phyloP scores from a whole-genome alignment of 2,329 filamentous ascomycete species.

The Mycogone perniciosa region DNA sequence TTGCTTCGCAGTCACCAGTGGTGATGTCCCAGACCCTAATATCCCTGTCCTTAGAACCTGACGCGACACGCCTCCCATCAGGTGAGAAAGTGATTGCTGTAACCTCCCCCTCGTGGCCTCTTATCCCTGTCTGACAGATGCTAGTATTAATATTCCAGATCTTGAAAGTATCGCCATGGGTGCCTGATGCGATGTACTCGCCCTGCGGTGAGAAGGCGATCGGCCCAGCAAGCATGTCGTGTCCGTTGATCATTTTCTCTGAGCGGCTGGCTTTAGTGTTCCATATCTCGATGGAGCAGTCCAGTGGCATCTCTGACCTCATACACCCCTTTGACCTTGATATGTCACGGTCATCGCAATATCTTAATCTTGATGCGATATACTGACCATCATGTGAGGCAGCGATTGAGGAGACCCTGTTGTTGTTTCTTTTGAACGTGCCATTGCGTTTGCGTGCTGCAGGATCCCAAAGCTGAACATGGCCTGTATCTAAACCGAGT shows the following conservation, averaged over 20 bases:
- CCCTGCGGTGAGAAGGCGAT: background rate
- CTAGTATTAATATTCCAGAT: background rate
- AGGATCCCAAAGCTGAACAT: too few species aligned
- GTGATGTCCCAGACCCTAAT: background rate
- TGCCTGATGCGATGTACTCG: background rate
- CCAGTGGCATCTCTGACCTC: too few species aligned
- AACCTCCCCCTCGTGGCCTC: conserved; percentile 1
- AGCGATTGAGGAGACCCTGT: too few species aligned
- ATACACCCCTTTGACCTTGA: too few species aligned
- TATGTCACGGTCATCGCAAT: too few species aligned
- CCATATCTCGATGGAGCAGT: too few species aligned
- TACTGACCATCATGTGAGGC: too few species aligned
- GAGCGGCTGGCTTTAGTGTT: background rate
- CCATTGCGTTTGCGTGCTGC: too few species aligned
- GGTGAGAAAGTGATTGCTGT: background rate
- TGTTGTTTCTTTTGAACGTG: too few species aligned
- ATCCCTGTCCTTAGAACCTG: background rate
- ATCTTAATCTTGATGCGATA: too few species aligned
- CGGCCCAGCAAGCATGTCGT: background rate
- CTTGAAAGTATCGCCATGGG: background rate
- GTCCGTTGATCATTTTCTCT: background rate
- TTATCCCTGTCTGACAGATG: background rate
- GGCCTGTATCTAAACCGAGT: too few species aligned
- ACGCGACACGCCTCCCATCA: background rate
- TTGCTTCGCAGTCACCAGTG: background rate